These are phyloP conservation scores for Mycena olivaceomarginata DNA, from an alignment of 768 basidiomycete species.

Conservation along the genomic window DNA sequence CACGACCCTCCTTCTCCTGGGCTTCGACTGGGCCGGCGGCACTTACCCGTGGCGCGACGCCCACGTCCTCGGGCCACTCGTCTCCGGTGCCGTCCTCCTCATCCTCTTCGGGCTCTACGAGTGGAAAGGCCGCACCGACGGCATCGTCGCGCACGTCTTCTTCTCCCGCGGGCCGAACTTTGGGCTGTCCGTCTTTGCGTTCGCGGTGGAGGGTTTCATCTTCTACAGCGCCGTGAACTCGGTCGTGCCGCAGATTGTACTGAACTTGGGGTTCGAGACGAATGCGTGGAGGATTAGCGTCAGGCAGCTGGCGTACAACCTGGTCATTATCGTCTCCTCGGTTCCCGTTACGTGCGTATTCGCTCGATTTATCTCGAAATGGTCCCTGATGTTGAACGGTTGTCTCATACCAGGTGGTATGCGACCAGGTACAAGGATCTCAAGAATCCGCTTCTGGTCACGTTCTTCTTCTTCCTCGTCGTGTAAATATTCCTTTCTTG, in stretches of 20 bases:
- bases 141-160: slow-evolving; percentile 45
- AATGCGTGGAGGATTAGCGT: slow-evolving; percentile 45
- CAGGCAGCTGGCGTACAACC: slow-evolving; percentile 41
- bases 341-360: slow-evolving; percentile 43
- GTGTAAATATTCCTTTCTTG: slow-evolving; percentile 14
- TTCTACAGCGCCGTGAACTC: slow-evolving; percentile 46
- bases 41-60: slow-evolving; percentile 39
- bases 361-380: background rate
- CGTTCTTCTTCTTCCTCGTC: slow-evolving; percentile 44
- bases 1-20: slow-evolving; percentile 42
- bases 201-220: slow-evolving; percentile 44
- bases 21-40: slow-evolving; percentile 45
- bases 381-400: background rate
- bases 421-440: slow-evolving; percentile 46
- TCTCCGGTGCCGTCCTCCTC: slow-evolving; percentile 39
- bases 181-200: slow-evolving; percentile 40
- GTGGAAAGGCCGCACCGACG: slow-evolving; percentile 44
- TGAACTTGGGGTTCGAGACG: slow-evolving; percentile 44
- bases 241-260: slow-evolving; percentile 40
- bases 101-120: slow-evolving; percentile 41
- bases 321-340: slow-evolving; percentile 33
- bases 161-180: slow-evolving; percentile 45
- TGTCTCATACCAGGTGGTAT: slow-evolving; percentile 26
- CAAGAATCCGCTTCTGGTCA: slow-evolving; percentile 41
- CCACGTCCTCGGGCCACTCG: slow-evolving; percentile 40